Conservation (phyloP, 345 rosid genomes). For the Eucalyptus leucophloia region DNA sequence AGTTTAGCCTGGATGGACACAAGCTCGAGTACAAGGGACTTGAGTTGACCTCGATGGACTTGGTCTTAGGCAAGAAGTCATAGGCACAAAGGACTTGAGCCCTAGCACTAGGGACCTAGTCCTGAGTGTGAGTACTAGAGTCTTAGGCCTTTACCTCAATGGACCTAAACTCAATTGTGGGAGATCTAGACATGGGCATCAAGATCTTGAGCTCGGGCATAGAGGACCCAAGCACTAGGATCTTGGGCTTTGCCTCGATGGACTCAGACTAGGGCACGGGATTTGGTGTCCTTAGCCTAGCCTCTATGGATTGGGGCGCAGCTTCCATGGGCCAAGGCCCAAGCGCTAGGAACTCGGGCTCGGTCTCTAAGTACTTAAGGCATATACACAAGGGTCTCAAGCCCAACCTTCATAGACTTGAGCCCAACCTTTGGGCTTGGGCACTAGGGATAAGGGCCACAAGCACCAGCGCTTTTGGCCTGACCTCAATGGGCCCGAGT, state of each 20-base stretch:
- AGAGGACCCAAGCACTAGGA: not conserved
- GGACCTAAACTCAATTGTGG: fast-evolving
- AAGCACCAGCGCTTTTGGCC: fast-evolving
- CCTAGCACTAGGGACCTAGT: fast-evolving
- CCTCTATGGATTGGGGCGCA: not conserved
- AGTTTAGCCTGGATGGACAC: too few relatives aligned
- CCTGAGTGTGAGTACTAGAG: fast-evolving
- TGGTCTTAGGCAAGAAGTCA: not conserved
- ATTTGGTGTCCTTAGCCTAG: not conserved
- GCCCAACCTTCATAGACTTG: not conserved
- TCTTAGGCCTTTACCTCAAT: not conserved
- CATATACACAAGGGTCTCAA: not conserved
- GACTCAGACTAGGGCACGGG: fast-evolving
- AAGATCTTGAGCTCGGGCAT: not conserved
- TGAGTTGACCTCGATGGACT: not conserved
- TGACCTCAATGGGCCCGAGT: fast-evolving
- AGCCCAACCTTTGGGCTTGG: not conserved
- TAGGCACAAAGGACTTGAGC: not conserved
- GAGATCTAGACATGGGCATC: not conserved
- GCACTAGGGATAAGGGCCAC: not conserved
- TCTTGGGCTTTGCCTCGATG: fast-evolving
- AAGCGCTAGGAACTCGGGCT: fast-evolving
- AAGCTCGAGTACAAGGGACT: not conserved
- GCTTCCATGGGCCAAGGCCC: not conserved
- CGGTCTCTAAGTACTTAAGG: not conserved